phyloP scores from a whole-genome alignment of 768 basidiomycete species.

The Trametes coccinea region DNA sequence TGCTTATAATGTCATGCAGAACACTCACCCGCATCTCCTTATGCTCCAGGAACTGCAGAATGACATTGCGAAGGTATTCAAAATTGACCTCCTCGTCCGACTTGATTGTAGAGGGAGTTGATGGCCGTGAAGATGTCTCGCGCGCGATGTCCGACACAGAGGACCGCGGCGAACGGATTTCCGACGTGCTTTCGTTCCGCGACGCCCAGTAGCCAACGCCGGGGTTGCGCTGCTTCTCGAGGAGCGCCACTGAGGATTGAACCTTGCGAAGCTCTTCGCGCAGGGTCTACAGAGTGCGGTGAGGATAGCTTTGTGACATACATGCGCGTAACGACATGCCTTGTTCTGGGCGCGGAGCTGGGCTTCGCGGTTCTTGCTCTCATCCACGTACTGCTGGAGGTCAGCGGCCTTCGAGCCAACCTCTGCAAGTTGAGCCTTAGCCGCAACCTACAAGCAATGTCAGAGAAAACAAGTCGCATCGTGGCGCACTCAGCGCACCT shows the following conservation, averaged over 20 bases:
- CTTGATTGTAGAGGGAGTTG: constrained; percentile 36
- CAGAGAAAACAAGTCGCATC: not conserved
- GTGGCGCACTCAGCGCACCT: constrained; percentile 51
- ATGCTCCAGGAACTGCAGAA: constrained; percentile 96
- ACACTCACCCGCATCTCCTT: constrained; percentile 93
- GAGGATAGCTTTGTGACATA: not conserved
- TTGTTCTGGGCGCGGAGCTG: constrained; percentile 79
- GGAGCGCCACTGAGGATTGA: constrained; percentile 85
- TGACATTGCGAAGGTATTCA: constrained; percentile 94
- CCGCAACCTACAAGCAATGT: constrained; percentile 37
- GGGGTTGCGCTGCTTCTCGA: constrained; percentile 90
- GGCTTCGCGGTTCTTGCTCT: constrained; percentile 64
- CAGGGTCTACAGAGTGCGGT: constrained; percentile 55
- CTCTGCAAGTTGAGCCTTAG: constrained; percentile 51
- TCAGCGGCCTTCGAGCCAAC: constrained; percentile 47
- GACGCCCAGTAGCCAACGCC: constrained; percentile 91
- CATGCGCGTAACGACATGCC: constrained; percentile 40
- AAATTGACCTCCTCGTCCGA: constrained; percentile 92
- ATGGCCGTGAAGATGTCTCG: constrained; percentile 30
- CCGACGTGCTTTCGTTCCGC: constrained; percentile 36
- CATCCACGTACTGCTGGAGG: constrained; percentile 72
- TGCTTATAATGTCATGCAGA: not conserved
- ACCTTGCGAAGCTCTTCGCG: constrained; percentile 95
- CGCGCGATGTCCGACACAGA: constrained; percentile 43
- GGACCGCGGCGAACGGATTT: constrained; percentile 41